A percentile compares a stretch with the other conserved stretches of the same genome.
These are phyloP conservation scores for Aplosporella prunicola DNA, from an alignment of 2,329 filamentous ascomycete genomes.

Conservation along the genomic window DNA sequence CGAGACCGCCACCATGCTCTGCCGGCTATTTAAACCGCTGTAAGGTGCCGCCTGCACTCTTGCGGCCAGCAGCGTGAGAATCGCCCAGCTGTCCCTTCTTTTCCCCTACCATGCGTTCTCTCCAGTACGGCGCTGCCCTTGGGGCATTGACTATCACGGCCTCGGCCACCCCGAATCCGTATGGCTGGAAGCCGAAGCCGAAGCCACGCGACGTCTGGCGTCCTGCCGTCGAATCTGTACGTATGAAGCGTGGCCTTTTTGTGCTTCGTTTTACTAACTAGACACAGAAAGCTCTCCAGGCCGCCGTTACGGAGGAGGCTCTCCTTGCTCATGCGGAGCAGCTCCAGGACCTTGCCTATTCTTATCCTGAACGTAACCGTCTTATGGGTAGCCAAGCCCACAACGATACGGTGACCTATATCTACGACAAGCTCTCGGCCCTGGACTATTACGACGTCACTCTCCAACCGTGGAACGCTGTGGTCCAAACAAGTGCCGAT, in stretches of 20 bases:
- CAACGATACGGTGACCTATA: constrained; percentile 31
- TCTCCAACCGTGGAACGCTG: constrained; percentile 20
- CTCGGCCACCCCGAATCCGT: constrained; percentile 1
- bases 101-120: background rate
- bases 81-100: background rate
- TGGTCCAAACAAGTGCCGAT: constrained; percentile 17
- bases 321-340: constrained; percentile 22
- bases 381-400: constrained; percentile 29
- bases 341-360: constrained; percentile 31
- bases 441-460: constrained; percentile 32
- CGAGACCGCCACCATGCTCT: background rate
- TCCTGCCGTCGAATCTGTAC: constrained; percentile 1
- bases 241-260: background rate
- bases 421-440: constrained; percentile 23
- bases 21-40: background rate
- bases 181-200: constrained; percentile 5
- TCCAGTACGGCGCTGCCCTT: background rate
- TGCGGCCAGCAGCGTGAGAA: background rate
- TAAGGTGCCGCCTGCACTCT: background rate
- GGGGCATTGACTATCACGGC: background rate
- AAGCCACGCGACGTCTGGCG: constrained; percentile 2
- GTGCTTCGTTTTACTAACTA: constrained; percentile 12
- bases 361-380: constrained; percentile 27
- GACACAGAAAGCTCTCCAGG: constrained; percentile 23
- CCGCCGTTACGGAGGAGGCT: constrained; percentile 20